These are phyloP conservation scores for Ilyonectria mors-panacis DNA, from an alignment of 2,329 filamentous ascomycete genomes.

Conservation along the genomic window DNA sequence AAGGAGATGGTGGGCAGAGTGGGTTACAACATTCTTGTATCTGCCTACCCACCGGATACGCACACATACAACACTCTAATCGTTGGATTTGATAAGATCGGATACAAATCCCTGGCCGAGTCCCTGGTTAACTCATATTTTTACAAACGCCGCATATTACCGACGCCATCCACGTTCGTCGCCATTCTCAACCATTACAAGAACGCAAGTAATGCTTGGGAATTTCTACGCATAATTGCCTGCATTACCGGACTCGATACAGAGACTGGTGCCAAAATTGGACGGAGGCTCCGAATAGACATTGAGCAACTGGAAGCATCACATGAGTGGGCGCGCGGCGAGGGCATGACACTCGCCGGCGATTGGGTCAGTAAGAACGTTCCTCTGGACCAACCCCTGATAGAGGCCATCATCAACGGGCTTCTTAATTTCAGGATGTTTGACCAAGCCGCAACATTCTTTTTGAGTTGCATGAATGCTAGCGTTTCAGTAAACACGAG, in stretches of 20 bases:
- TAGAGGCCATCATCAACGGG: conserved; percentile 63
- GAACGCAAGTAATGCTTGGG: conserved; percentile 56
- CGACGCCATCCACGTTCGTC: conserved; percentile 64
- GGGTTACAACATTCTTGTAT: conserved; percentile 77
- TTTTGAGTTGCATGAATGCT: conserved; percentile 57
- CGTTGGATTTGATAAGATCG: conserved; percentile 71
- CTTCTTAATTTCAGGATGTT: conserved; percentile 64
- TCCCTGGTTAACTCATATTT: conserved; percentile 68
- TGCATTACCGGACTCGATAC: conserved; percentile 62
- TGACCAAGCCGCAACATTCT: conserved; percentile 60
- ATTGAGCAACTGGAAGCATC: conserved; percentile 49
- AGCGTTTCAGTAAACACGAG: conserved; percentile 51
- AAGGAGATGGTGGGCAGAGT: conserved; percentile 59
- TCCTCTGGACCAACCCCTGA: conserved; percentile 55
- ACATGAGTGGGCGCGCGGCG: conserved; percentile 49
- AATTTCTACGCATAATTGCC: conserved; percentile 61
- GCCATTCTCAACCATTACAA: conserved; percentile 68
- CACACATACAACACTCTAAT: conserved; percentile 81
- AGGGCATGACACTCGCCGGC: conserved; percentile 47
- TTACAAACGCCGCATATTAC: conserved; percentile 58
- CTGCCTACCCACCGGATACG: conserved; percentile 73
- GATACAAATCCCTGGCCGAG: conserved; percentile 65
- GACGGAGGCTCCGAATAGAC: conserved; percentile 53
- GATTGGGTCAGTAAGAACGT: conserved; percentile 59
- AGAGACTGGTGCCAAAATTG: conserved; percentile 57